These are phyloP conservation scores for Coniochaeta ligniaria DNA, from an alignment of 2,329 filamentous ascomycete genomes.

Conservation along the genomic window DNA sequence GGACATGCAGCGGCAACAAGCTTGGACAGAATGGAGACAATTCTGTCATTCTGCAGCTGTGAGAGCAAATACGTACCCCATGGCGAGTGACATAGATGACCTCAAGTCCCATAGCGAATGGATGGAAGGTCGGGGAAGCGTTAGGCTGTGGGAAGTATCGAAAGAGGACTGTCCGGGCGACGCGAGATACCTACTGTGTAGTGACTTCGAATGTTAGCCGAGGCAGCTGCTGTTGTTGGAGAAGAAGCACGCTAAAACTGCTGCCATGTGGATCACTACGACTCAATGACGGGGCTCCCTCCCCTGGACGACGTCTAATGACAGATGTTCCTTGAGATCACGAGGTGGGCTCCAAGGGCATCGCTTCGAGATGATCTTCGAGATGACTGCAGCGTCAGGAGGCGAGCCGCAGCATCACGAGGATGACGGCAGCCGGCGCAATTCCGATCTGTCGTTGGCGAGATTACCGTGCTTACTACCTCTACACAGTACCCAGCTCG, in stretches of 20 bases:
- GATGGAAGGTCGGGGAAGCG: background rate
- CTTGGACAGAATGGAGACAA: background rate
- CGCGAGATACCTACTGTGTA: background rate
- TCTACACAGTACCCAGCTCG: too few relatives aligned
- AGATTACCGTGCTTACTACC: too few relatives aligned
- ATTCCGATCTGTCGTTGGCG: too few relatives aligned
- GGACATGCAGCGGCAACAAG: background rate
- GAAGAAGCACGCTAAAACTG: background rate
- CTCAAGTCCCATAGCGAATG: slow-evolving; percentile 51
- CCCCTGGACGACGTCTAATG: too few relatives aligned
- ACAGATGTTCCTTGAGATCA: too few relatives aligned
- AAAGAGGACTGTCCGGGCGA: background rate
- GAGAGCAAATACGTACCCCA: slow-evolving; percentile 50
- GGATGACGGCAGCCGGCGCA: too few relatives aligned
- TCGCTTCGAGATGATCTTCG: too few relatives aligned
- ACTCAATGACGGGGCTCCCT: too few relatives aligned
- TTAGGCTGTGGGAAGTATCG: background rate
- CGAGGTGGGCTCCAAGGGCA: too few relatives aligned
- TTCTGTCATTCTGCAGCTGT: background rate
- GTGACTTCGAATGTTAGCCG: background rate
- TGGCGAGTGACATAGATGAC: slow-evolving; percentile 69
- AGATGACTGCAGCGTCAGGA: too few relatives aligned
- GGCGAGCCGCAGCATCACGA: too few relatives aligned
- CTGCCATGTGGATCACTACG: background rate
- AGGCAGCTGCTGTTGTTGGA: background rate